These are phyloP conservation scores for Lablab purpureus DNA, from an alignment of 306 rosid genomes.

Conservation along the genomic window DNA sequence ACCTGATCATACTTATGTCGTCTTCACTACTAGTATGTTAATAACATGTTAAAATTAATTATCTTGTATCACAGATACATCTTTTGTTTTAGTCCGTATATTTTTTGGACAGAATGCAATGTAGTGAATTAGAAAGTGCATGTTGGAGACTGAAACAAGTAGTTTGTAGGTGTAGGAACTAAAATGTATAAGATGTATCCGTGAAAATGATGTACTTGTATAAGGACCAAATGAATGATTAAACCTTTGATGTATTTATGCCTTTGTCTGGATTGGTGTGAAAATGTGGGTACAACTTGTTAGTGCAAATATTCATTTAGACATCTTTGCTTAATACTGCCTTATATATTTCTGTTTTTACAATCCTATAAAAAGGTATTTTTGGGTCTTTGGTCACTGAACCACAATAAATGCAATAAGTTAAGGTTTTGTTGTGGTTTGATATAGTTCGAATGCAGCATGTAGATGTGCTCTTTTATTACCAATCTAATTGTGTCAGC, in stretches of 20 bases:
- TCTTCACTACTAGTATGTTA: neutral
- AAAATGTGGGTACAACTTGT: conserved; percentile 1
- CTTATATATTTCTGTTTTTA: neutral
- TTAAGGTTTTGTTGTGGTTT: conserved; percentile 26
- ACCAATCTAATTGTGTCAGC: conserved; percentile 15
- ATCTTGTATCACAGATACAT: conserved; percentile 26
- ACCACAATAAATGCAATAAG: neutral
- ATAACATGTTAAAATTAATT: conserved; percentile 34
- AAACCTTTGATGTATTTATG: neutral
- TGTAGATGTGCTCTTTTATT: neutral
- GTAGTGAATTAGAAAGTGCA: no score
- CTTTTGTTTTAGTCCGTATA: neutral
- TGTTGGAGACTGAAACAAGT: neutral
- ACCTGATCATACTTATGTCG: neutral
- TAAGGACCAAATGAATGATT: neutral
- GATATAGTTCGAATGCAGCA: conserved; percentile 15
- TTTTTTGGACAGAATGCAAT: no score
- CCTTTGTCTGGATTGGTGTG: neutral
- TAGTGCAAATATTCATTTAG: conserved; percentile 4
- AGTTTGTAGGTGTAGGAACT: no score
- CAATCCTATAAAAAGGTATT: conserved; percentile 8
- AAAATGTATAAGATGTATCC: no score
- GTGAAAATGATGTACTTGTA: neutral
- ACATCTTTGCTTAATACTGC: neutral
- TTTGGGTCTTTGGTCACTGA: neutral